These are phyloP conservation scores for Cystobasidium slooffiae DNA, from an alignment of 1,284 basidiomycete genomes.

Conservation along the genomic window DNA sequence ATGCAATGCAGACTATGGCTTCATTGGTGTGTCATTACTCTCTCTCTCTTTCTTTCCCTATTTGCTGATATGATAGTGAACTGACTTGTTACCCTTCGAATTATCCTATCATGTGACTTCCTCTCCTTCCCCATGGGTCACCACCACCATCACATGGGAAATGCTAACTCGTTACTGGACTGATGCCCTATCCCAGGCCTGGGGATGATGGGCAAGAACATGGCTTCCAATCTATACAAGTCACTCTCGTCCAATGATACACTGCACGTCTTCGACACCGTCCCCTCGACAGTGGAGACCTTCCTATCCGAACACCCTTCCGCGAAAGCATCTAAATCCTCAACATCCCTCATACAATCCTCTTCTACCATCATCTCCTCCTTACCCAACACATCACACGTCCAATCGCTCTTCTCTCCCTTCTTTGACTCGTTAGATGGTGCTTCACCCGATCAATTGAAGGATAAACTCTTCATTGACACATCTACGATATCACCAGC, in stretches of 20 bases:
- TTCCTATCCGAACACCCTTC: slow-evolving; percentile 62
- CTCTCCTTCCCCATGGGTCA: not conserved
- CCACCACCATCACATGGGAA: not conserved
- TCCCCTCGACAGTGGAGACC: slow-evolving; percentile 64
- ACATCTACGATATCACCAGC: slow-evolving; percentile 57
- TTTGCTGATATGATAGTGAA: not conserved
- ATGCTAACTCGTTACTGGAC: not conserved
- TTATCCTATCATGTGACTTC: too few species aligned
- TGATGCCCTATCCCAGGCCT: slow-evolving; percentile 21
- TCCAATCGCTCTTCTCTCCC: slow-evolving; percentile 56
- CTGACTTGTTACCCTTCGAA: too few species aligned
- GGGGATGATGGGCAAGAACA: slow-evolving; percentile 39
- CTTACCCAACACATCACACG: slow-evolving; percentile 60
- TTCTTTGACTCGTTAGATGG: slow-evolving; percentile 26
- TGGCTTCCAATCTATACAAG: slow-evolving; percentile 32
- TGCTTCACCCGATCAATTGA: slow-evolving; percentile 26
- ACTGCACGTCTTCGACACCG: slow-evolving; percentile 75
- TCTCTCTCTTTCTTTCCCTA: not conserved
- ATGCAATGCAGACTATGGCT: slow-evolving; percentile 29
- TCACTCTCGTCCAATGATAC: slow-evolving; percentile 16
- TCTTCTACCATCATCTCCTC: slow-evolving; percentile 59
- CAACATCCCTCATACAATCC: slow-evolving; percentile 52
- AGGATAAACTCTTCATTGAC: slow-evolving; percentile 56
- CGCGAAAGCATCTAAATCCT: slow-evolving; percentile 49
- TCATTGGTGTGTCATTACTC: slow-evolving; percentile 28